Evolutionary conservation across 306 rosid genomes (phyloP).

Genomic region (Fragaria ananassa): DNA sequence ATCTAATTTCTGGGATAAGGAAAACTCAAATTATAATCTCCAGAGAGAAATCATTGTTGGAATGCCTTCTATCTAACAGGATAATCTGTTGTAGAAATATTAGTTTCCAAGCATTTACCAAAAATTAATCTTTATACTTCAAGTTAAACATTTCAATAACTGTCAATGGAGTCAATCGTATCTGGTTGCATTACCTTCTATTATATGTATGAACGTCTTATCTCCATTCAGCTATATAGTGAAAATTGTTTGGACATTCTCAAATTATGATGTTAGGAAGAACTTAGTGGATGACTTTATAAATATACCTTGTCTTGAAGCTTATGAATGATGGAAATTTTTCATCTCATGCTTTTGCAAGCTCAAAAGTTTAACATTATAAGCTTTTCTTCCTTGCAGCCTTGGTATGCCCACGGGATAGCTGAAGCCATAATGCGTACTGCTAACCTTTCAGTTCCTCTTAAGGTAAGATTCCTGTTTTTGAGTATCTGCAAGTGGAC

Average conservation of each 20-base stretch:
- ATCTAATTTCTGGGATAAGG: not conserved
- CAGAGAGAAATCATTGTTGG: not conserved
- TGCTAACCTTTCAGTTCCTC: constrained; percentile 92
- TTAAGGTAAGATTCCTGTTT: constrained; percentile 60
- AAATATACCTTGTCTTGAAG: not conserved
- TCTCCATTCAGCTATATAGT: not conserved
- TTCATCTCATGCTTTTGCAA: not conserved
- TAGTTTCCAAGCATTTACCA: not conserved
- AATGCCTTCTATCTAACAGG: not conserved
- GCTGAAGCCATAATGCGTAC: constrained; percentile 98
- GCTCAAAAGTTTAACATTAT: constrained; percentile 18
- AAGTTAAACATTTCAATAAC: not conserved
- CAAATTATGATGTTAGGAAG: not conserved
- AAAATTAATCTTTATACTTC: not conserved
- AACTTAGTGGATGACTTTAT: not conserved
- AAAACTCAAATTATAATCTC: constrained; percentile 6
- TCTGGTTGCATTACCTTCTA: not conserved
- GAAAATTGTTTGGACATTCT: not conserved
- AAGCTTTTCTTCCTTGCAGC: constrained; percentile 42
- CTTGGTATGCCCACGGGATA: constrained; percentile 99
- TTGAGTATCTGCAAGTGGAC: not conserved
- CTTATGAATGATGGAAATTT: not conserved
- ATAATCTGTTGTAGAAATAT: not conserved
- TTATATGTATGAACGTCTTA: not conserved
- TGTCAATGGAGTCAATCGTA: not conserved